Base-by-base conservation (phyloP, 805 yeast genomes). In the Saccharomycopsis lassenensis region DNA sequence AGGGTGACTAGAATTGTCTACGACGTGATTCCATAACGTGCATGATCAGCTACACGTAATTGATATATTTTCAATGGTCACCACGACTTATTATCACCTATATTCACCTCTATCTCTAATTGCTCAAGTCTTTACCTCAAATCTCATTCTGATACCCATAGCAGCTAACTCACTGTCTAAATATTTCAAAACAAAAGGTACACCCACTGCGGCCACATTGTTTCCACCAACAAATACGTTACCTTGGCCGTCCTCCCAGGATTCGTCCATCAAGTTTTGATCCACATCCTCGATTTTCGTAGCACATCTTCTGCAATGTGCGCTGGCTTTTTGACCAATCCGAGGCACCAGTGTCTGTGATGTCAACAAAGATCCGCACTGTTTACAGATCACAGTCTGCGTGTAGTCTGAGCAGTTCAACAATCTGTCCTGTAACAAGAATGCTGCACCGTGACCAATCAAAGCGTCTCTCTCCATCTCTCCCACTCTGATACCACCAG, bases 391-490 rank as follows among this genome's bases (percentile, higher is more conserved):
- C 4, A 91, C 62, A 0, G 95, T 76, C 56, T 87, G 95, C 0
- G 97, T 75, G 63, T 91, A 91, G 59, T 91, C 98, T 5, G 94
- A 82, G 55, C 95, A 86, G 62, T 91, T 91, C 56, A 91, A 69
- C 54, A 91, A 67, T 62, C 98, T 77, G 58, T 91, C 98, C 60
- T 89, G 97, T 48, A 91, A 65, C 51, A 91, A 63, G 74, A 73
- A 91, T 1, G 98, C 86, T 5, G 98, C 81, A 61, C 98, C 98
- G 55, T 91, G 98, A 41, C 97, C 98, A 58, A 91, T 86, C 51
- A 91, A 67, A 2, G 98, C 98, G 71, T 91, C 98, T 65, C 98
- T 82, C 64, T 91, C 98, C 98, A 91, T 91, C 61, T 91, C 98
- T 59, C 98, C 98, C 26, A 91, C 94, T 71, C 98, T 93, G 50